A percentile compares a stretch with the other conserved stretches of the same genome.
Conservation (phyloP, 1,284 basidiomycete genomes). For the Trametes hirsuta region DNA sequence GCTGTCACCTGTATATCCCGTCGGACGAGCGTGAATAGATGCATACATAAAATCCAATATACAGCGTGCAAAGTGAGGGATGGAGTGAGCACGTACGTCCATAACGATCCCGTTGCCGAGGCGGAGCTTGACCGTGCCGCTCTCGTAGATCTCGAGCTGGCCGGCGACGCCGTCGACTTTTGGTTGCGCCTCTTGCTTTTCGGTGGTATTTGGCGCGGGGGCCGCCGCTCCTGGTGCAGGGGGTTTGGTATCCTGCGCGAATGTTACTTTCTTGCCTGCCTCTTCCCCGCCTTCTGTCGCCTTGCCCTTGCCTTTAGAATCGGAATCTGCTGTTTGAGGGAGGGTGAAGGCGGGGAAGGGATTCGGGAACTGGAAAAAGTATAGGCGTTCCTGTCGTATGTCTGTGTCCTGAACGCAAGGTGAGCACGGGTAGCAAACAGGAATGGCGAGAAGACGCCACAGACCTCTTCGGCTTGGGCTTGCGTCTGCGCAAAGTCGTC, state of each 20-base stretch:
- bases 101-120: constrained; percentile 79
- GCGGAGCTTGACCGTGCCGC: constrained; percentile 87
- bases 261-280: constrained; percentile 53
- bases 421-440: constrained; percentile 5
- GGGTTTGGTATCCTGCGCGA: constrained; percentile 61
- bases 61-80: neutral
- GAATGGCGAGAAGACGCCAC: constrained; percentile 6
- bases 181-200: constrained; percentile 33
- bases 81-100: constrained; percentile 56
- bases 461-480: constrained; percentile 43
- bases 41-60: neutral
- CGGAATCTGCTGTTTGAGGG: constrained; percentile 30
- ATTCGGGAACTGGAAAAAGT: constrained; percentile 93
- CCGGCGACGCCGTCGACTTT: constrained; percentile 81
- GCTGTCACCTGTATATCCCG: constrained; percentile 65
- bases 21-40: neutral
- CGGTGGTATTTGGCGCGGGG: constrained; percentile 32
- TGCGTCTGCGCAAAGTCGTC: constrained; percentile 71
- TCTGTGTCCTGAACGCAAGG: constrained; percentile 43
- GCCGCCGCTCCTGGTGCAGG: constrained; percentile 34
- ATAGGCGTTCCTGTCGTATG: constrained; percentile 69
- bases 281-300: constrained; percentile 28
- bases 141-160: constrained; percentile 80
- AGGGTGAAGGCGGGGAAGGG: constrained; percentile 80
- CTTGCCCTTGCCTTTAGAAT: constrained; percentile 41